Conservation (phyloP, 345 rosid genomes). For the Turnera subulata region DNA sequence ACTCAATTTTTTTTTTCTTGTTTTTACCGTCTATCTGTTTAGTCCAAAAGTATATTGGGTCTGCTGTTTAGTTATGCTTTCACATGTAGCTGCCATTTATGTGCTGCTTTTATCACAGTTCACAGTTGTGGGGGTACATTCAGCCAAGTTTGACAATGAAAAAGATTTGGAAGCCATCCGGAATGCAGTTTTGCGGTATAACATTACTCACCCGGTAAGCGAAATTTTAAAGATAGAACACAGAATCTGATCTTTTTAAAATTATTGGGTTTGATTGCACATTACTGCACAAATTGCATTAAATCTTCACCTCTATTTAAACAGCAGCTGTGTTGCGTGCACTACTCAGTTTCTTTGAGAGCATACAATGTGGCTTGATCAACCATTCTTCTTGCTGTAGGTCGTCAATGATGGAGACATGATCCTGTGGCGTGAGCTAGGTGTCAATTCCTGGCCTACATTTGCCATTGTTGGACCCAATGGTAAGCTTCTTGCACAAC, state of each 20-base stretch:
- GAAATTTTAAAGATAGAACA: neutral
- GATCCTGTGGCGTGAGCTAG: conserved; percentile 87
- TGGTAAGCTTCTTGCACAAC: conserved; percentile 78
- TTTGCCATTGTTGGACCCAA: conserved; percentile 81
- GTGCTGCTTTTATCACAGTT: conserved; percentile 41
- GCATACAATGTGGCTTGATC: neutral
- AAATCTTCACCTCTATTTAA: too few species aligned
- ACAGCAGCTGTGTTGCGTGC: neutral
- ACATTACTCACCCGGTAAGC: conserved; percentile 79
- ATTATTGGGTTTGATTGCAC: too few species aligned
- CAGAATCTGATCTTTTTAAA: too few species aligned
- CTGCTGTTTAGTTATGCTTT: neutral
- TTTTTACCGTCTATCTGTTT: neutral
- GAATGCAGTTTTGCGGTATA: conserved; percentile 83
- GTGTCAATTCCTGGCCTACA: conserved; percentile 95
- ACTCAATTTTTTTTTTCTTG: neutral
- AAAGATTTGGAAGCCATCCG: conserved; percentile 93
- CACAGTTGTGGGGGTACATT: conserved; percentile 92
- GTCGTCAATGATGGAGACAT: conserved; percentile 97
- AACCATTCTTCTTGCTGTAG: conserved; percentile 32
- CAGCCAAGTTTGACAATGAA: conserved; percentile 96
- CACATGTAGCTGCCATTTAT: neutral
- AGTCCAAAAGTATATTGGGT: neutral
- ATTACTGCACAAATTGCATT: too few species aligned
- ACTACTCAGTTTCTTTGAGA: neutral